Base-by-base conservation (phyloP, 331 rosid species). In the Erythrophleum ivorense region DNA sequence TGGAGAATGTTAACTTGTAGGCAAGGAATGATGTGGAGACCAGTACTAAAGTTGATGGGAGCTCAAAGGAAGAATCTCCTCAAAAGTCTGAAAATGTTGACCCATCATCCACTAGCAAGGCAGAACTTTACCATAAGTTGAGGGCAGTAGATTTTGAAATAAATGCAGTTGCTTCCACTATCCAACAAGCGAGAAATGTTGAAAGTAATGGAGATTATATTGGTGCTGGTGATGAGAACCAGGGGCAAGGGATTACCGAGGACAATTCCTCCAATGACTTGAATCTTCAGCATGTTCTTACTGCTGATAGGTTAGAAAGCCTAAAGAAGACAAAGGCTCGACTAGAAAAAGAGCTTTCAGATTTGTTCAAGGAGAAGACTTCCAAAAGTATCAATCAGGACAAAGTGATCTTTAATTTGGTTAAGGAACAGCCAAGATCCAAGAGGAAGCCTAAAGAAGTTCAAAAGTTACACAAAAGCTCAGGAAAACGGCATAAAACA, bases 141-240 rank as follows among this genome's bases (percentile, higher is more conserved):
- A 92, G 91, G 88, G 95, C 92, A 0, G 90, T 92, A 0, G 90
- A 90, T 85, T 88, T 85, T 84, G 99, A 95, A 85, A 93, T 93
- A 8, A 85, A 81, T 31, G 99, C 98, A 0, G 98, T 95, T 65
- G 95, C 97, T 52, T 92, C 96, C 59, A 87, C 97, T 67, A 90
- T 95, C 60, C 89, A 80, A 77, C 79, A 40, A 41, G 84, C n/a
- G 31, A 84, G 82, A 65, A 75, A 81, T 83, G 84, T 71, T 53
- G 84, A 63, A 36, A 60, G 81, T 48, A 60, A 72, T 38, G 91
- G 81, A 76, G 90, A 85, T 9, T 38, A 38, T 40, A 68, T 76
- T 81, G 45, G 2, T 80, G 87, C 43, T 72, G 88, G 58, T 48
- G 79, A 58, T 72, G 92, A 85, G 12, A 40, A 78, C 7, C 18